Base-by-base conservation (phyloP, 768 basidiomycete species). In the Pleurotus tuber-regium region DNA sequence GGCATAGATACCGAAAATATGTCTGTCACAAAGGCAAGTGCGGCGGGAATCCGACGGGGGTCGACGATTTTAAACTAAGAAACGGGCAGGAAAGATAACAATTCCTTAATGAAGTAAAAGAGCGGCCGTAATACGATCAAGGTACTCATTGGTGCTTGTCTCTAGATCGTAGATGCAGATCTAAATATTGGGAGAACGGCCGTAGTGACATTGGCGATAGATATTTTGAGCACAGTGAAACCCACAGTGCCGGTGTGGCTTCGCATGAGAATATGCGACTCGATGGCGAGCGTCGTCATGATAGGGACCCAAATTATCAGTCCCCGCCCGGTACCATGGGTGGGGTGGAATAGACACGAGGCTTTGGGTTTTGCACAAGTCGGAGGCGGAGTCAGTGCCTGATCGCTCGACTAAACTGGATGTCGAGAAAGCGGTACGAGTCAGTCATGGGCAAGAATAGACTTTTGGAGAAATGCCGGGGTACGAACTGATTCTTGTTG, bases 381-480 rank as follows among this genome's bases (percentile, higher is more conserved):
- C 14, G 18, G 12, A 16, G 46, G 31, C 46, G 46, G 31, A 33
- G 46, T 21, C 46, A 48, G 46, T 48, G 46, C 46, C 46, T 48
- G 46, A 48, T 48, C 46, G 46, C 46, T 48, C 29, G 31, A 16
- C 31, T 33, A 26, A 33, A 10, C 28, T 23, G 29, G 46, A 36
- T 35, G 46, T 48, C 46, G 46, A 36, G 46, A 36, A 48, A 48
- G n/a, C 23, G 21, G 18, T 33, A 14, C n/a, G 24, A 30, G 28
- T 12, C 25, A 46, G 43, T 25, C 31, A 48, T 48, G 46, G 46
- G 46, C 46, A 48, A 24, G 46, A 48, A 31, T 31, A 35, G 46
- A 48, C 46, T n/a, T 33, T 48, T 48, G 46, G 46, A 48, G 46
- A 48, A 48, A 31, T 35, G 23, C 43, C 43, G n/a, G 43, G 14